Evolutionary conservation across 2,329 filamentous ascomycete species (phyloP).

Genomic region (Atkinsonella hypoxylon): DNA sequence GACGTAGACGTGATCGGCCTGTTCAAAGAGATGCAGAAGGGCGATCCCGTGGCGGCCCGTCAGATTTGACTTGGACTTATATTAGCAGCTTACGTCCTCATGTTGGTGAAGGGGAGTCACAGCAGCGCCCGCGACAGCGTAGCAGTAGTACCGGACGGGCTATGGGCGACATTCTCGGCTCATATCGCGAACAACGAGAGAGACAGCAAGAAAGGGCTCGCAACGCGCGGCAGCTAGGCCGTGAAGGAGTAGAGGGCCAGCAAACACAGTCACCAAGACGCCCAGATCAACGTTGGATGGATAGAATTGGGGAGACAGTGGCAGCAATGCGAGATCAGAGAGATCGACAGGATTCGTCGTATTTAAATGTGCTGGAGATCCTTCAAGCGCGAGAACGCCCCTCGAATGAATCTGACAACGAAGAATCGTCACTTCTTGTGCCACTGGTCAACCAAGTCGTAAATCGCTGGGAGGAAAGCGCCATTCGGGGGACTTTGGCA

Average conservation of each 20-base stretch:
- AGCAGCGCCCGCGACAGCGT: conserved; percentile 22
- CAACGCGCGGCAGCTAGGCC: conserved; percentile 20
- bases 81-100: conserved; percentile 10
- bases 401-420: conserved; percentile 19
- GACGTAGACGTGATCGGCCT: conserved; percentile 36
- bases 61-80: conserved; percentile 12
- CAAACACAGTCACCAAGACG: conserved; percentile 6
- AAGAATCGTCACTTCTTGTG: conserved; percentile 24
- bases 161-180: conserved; percentile 26
- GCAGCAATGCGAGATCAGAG: conserved; percentile 24
- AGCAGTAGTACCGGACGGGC: conserved; percentile 25
- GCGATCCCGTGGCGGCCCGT: conserved; percentile 10
- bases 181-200: conserved; percentile 25
- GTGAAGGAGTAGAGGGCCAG: conserved; percentile 13
- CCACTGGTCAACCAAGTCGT: conserved; percentile 27
- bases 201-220: conserved; percentile 22
- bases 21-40: conserved; percentile 16
- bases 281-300: conserved; percentile 19
- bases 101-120: conserved; percentile 13
- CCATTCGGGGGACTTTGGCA: conserved; percentile 18
- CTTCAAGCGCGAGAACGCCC: conserved; percentile 23
- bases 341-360: conserved; percentile 23
- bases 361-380: conserved; percentile 26
- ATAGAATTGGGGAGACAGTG: conserved; percentile 23
- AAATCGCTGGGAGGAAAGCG: conserved; percentile 26